These are phyloP conservation scores for Paxillus ammoniavirescens DNA, from an alignment of 768 basidiomycete species.

Conservation along the genomic window DNA sequence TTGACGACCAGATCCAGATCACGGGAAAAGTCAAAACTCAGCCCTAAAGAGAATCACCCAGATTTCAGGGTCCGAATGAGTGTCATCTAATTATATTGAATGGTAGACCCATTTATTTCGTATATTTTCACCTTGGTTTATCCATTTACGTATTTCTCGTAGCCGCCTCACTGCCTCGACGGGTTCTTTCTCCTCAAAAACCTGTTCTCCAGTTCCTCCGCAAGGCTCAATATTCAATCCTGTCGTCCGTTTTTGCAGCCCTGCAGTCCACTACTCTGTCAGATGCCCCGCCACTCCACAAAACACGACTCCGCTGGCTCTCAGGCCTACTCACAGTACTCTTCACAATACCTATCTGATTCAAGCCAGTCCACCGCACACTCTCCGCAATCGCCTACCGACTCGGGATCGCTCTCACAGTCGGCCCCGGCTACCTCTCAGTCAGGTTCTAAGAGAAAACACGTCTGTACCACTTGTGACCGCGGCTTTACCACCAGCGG, in stretches of 20 bases:
- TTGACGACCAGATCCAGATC: slow-evolving; percentile 31
- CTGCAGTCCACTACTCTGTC: slow-evolving; percentile 18
- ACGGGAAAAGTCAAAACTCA: slow-evolving; percentile 34
- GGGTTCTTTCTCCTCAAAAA: slow-evolving; percentile 33
- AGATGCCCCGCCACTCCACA: slow-evolving; percentile 31
- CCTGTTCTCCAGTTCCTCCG: slow-evolving; percentile 24
- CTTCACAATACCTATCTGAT: slow-evolving; percentile 26
- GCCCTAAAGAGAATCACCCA: slow-evolving; percentile 23
- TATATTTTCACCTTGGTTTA: slow-evolving; percentile 20
- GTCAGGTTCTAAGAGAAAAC: slow-evolving; percentile 33
- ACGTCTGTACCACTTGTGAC: slow-evolving; percentile 71
- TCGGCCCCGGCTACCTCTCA: neutral
- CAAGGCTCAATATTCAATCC: slow-evolving; percentile 24
- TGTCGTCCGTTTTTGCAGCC: slow-evolving; percentile 25
- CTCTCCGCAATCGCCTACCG: slow-evolving; percentile 5
- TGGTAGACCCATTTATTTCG: slow-evolving; percentile 24
- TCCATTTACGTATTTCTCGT: slow-evolving; percentile 34
- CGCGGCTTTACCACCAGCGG: slow-evolving; percentile 86
- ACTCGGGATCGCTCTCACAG: slow-evolving; percentile 8
- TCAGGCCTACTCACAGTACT: slow-evolving; percentile 20
- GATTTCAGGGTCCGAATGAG: slow-evolving; percentile 33
- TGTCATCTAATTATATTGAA: slow-evolving; percentile 28
- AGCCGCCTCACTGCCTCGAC: slow-evolving; percentile 33
- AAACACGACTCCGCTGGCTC: slow-evolving; percentile 22
- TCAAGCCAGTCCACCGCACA: slow-evolving; percentile 19